These are phyloP conservation scores for Phaeoacremonium minimum DNA, from an alignment of 2,329 filamentous ascomycete genomes.

Conservation along the genomic window DNA sequence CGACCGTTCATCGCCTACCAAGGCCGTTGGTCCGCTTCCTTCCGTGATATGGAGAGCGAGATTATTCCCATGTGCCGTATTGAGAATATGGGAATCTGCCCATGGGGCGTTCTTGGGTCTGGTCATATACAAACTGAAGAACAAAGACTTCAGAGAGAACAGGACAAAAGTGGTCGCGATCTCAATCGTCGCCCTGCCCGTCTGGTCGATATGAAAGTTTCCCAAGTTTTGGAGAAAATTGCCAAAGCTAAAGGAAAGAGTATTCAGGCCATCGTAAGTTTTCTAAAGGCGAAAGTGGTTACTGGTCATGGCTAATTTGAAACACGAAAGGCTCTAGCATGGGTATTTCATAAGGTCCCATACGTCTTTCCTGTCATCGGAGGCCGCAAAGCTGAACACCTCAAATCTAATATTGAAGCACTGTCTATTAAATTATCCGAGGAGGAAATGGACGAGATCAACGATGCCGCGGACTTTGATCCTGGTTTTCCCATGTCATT, in stretches of 20 bases:
- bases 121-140: slow-evolving; percentile 31
- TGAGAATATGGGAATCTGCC: slow-evolving; percentile 46
- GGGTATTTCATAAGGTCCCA: neutral
- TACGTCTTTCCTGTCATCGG: neutral
- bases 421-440: neutral
- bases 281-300: too few relatives aligned
- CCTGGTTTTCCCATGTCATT: too few relatives aligned
- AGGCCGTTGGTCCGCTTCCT: slow-evolving; percentile 18
- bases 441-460: neutral
- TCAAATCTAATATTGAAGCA: neutral
- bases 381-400: neutral
- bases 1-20: slow-evolving; percentile 31
- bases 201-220: too few relatives aligned
- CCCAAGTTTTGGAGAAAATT: too few relatives aligned
- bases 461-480: neutral
- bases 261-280: too few relatives aligned
- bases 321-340: too few relatives aligned
- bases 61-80: slow-evolving; percentile 35
- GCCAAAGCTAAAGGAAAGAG: too few relatives aligned
- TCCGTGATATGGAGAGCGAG: slow-evolving; percentile 32
- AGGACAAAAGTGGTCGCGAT: neutral
- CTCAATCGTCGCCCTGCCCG: too few relatives aligned
- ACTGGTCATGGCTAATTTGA: too few relatives aligned
- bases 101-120: slow-evolving; percentile 57
- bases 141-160: neutral